Base-by-base conservation (phyloP, 805 yeast species). In the Yarrowia keelungensis region DNA sequence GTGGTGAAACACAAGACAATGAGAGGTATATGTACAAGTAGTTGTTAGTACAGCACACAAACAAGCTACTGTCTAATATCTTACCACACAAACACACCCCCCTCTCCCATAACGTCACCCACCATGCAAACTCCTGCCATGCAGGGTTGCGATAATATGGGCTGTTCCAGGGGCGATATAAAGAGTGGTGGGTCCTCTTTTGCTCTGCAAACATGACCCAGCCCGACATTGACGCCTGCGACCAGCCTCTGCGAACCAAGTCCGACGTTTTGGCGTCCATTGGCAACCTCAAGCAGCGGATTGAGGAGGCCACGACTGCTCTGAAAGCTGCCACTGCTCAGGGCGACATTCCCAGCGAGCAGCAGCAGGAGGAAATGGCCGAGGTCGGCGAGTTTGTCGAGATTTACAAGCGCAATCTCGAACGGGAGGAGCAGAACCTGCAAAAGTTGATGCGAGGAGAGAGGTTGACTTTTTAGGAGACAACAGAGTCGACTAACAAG, bases 121-220 rank as follows among this genome's bases (percentile, higher is more conserved):
- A 15, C 11, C 50, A 46, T 46, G 50, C 54, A 49, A n/a, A 10
- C 56, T 51, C 56, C 56, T 51, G 56, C 16, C 59, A 53, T 53
- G 59, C 59, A 53, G 59, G 45, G 45, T 51, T 16, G 58, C 32
- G 58, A 53, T 53, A 53, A 39, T 38, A 53, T 53, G 45, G 59
- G 59, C 59, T 53, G 59, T 39, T 53, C 14, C 11, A 51, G 59
- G 43, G 35, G 22, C 15, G 58, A 19, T 53, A 61, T 45, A 61
- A 38, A 22, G 58, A 53, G 16, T 3, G 32, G 19, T 16, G 43
- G 10, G 0, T 15, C 5, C 11, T 22, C 36, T 14, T 38, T 38
- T 19, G 12, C 7, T 12, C 45, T 1, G 3, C 59, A 53, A 38
- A 10, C 19, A 53, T 53, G 59, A 53, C 59, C 2, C 35, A 38